These are phyloP conservation scores for Metschnikowia similis DNA, from an alignment of 805 yeast species.

Conservation along the genomic window DNA sequence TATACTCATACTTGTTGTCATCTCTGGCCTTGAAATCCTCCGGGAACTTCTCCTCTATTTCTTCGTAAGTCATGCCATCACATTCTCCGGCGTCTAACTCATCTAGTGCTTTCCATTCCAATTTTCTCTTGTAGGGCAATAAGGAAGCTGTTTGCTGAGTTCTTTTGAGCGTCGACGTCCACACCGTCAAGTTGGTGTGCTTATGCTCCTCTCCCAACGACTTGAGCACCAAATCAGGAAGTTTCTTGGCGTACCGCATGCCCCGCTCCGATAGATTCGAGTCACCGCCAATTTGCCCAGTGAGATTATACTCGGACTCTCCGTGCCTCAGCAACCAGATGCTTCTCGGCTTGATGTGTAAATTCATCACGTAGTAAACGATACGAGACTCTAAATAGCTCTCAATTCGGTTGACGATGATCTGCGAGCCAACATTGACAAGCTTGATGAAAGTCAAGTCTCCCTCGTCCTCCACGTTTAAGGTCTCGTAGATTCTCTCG, in stretches of 20 bases:
- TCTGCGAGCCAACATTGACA: slow-evolving; percentile 83
- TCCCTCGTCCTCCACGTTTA: slow-evolving; percentile 54
- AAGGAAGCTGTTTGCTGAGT: slow-evolving; percentile 89
- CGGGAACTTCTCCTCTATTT: slow-evolving; percentile 78
- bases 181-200: slow-evolving; percentile 64
- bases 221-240: slow-evolving; percentile 70
- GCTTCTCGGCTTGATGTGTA: slow-evolving; percentile 86
- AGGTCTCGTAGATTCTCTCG: slow-evolving; percentile 71
- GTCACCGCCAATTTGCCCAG: slow-evolving; percentile 96
- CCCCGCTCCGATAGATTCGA: slow-evolving; percentile 83
- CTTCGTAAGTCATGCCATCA: slow-evolving; percentile 95
- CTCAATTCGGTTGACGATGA: slow-evolving; percentile 81
- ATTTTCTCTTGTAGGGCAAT: slow-evolving; percentile 68
- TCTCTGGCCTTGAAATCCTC: slow-evolving; percentile 96
- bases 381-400: slow-evolving; percentile 87
- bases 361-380: slow-evolving; percentile 92
- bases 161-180: slow-evolving; percentile 91
- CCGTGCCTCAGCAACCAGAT: slow-evolving; percentile 97
- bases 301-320: slow-evolving; percentile 85
- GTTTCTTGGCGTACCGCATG: slow-evolving; percentile 70
- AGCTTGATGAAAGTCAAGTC: slow-evolving; percentile 81
- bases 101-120: slow-evolving; percentile 95
- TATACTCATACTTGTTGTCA: slow-evolving; percentile 90
- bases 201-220: slow-evolving; percentile 56
- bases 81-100: slow-evolving; percentile 97